These are phyloP conservation scores for Betula pendula DNA, from an alignment of 306 rosid species.

Conservation along the genomic window DNA sequence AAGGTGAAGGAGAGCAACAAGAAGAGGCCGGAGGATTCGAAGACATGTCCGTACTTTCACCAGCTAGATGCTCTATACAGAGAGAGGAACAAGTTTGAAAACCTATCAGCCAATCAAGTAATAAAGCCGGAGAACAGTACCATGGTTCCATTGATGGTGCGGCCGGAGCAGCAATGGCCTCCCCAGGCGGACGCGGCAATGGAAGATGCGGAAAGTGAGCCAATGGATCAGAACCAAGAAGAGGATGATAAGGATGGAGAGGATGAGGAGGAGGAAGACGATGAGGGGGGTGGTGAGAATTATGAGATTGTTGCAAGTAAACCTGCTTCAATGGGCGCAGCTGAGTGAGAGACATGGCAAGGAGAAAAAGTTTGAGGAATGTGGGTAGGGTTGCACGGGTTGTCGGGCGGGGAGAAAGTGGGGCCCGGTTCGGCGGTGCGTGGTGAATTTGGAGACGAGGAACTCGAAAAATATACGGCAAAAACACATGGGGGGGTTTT, in stretches of 20 bases:
- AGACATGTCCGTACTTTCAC: slow-evolving; percentile 87
- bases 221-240: slow-evolving; percentile 17
- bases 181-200: slow-evolving; percentile 48
- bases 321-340: slow-evolving; percentile 46
- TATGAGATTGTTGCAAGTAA: slow-evolving; percentile 70
- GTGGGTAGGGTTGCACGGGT: slow-evolving; percentile 29
- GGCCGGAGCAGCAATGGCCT: slow-evolving; percentile 98
- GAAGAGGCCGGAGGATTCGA: slow-evolving; percentile 82
- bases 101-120: not conserved
- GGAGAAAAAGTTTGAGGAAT: not conserved
- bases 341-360: slow-evolving; percentile 23
- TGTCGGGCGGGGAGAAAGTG: slow-evolving; percentile 17
- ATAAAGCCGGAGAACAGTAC: slow-evolving; percentile 40
- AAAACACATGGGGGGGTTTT: slow-evolving; percentile 39
- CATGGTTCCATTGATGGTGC: slow-evolving; percentile 73
- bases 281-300: slow-evolving; percentile 45
- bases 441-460: slow-evolving; percentile 20
- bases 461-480: slow-evolving; percentile 10
- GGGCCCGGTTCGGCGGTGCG: slow-evolving; percentile 12
- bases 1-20: slow-evolving; percentile 90
- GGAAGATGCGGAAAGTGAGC: slow-evolving; percentile 36
- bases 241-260: slow-evolving; percentile 43
- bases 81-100: slow-evolving; percentile 48
- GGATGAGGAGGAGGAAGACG: slow-evolving; percentile 37
- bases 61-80: slow-evolving; percentile 67